These are phyloP conservation scores for Penicillium digitatum DNA, from an alignment of 2,329 filamentous ascomycete genomes.

Conservation along the genomic window DNA sequence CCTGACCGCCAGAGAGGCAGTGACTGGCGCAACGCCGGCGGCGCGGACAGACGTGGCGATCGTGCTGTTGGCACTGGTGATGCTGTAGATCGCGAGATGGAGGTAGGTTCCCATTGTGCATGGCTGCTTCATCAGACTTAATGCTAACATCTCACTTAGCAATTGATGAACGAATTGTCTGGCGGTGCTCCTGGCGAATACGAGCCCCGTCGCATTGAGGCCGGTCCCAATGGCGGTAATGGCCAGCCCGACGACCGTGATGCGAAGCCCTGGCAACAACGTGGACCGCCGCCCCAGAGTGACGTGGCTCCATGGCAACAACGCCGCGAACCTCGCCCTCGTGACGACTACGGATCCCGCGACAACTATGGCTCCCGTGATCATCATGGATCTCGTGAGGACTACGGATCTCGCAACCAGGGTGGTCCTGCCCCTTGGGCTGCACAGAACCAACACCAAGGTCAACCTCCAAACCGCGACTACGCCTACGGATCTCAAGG, in stretches of 20 bases:
- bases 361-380: slow-evolving; percentile 39
- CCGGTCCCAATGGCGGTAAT: slow-evolving; percentile 59
- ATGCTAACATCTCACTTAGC: slow-evolving; percentile 53
- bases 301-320: slow-evolving; percentile 76
- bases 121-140: not conserved
- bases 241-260: slow-evolving; percentile 46
- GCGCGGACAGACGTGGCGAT: slow-evolving; percentile 46
- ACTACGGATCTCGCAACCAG: slow-evolving; percentile 43
- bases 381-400: slow-evolving; percentile 30
- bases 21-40: slow-evolving; percentile 76
- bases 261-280: slow-evolving; percentile 84
- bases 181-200: slow-evolving; percentile 61
- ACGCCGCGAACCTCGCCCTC: slow-evolving; percentile 52
- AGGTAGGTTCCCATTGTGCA: slow-evolving; percentile 56
- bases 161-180: slow-evolving; percentile 96
- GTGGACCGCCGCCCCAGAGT: slow-evolving; percentile 65
- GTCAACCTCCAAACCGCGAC: slow-evolving; percentile 46
- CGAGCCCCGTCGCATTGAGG: slow-evolving; percentile 78
- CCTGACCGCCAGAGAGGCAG: slow-evolving; percentile 86
- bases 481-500: slow-evolving; percentile 40
- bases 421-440: slow-evolving; percentile 36
- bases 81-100: slow-evolving; percentile 88
- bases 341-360: slow-evolving; percentile 44
- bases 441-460: slow-evolving; percentile 39
- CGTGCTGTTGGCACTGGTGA: slow-evolving; percentile 72